These are phyloP conservation scores for Cucumis cinereus DNA, from an alignment of 306 rosid genomes.

Conservation along the genomic window DNA sequence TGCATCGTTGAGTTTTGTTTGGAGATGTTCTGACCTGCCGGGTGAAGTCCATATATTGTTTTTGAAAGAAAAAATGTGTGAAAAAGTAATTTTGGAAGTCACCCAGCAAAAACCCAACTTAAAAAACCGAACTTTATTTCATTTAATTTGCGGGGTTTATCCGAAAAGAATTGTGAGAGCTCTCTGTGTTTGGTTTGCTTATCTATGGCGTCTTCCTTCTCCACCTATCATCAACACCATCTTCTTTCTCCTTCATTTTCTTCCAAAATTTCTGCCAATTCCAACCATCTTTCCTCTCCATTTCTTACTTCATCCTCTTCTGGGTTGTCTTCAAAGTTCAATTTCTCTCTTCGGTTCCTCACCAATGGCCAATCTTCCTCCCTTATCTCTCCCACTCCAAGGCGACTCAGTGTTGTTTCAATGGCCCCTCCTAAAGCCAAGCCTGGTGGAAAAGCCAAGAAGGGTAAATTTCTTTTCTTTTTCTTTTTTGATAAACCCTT, in stretches of 20 bases:
- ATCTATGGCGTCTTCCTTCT: slow-evolving; percentile 52
- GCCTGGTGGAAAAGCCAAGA: slow-evolving; percentile 78
- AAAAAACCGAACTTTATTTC: background rate
- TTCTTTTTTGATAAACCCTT: background rate
- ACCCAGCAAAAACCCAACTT: background rate
- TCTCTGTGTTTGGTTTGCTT: background rate
- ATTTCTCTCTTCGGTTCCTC: slow-evolving; percentile 13
- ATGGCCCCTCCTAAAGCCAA: slow-evolving; percentile 98
- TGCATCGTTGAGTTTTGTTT: too few relatives aligned
- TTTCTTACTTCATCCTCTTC: slow-evolving; percentile 28
- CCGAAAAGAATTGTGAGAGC: slow-evolving; percentile 6
- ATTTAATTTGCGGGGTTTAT: slow-evolving; percentile 8
- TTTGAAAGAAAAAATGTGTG: too few relatives aligned
- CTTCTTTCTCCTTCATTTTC: slow-evolving; percentile 12
- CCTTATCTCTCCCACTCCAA: slow-evolving; percentile 9
- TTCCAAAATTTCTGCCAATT: background rate
- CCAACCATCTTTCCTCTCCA: slow-evolving; percentile 26
- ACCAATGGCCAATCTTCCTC: slow-evolving; percentile 8
- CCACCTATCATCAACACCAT: slow-evolving; percentile 9
- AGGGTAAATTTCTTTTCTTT: slow-evolving; percentile 33
- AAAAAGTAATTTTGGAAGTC: background rate
- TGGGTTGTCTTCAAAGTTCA: slow-evolving; percentile 27
- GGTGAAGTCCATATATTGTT: too few relatives aligned
- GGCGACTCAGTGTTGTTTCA: slow-evolving; percentile 51
- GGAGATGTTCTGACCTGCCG: too few relatives aligned